These are phyloP conservation scores for Elsinoe australis DNA, from an alignment of 2,329 filamentous ascomycete species.

Conservation along the genomic window DNA sequence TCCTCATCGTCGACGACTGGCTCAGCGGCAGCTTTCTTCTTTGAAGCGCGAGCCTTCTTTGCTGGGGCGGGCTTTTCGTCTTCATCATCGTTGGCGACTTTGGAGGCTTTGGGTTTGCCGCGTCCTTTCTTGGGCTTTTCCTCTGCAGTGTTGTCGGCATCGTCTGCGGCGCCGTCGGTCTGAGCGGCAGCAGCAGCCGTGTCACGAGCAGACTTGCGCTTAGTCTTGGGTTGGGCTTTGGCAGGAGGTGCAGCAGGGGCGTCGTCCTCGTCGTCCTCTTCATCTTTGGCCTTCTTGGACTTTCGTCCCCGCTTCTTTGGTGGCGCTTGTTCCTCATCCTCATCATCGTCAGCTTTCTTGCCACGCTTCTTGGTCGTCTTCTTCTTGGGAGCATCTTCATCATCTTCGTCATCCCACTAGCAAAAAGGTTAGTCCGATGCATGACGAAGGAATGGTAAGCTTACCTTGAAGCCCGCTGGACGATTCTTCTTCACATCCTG, in stretches of 20 bases:
- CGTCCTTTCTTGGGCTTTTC: slow-evolving; percentile 16
- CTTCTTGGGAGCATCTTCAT: slow-evolving; percentile 22
- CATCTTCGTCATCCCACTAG: slow-evolving; percentile 23
- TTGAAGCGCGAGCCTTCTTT: slow-evolving; percentile 14
- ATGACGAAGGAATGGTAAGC: no score
- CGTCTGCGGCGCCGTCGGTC: background rate
- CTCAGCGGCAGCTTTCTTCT: slow-evolving; percentile 16
- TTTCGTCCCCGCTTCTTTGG: slow-evolving; percentile 24
- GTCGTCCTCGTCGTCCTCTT: slow-evolving; percentile 24
- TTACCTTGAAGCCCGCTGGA: slow-evolving; percentile 36
- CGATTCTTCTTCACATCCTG: slow-evolving; percentile 70
- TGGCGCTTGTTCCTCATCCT: slow-evolving; percentile 30
- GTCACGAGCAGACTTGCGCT: slow-evolving; percentile 25
- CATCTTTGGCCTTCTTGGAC: slow-evolving; percentile 24
- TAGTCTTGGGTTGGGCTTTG: slow-evolving; percentile 24
- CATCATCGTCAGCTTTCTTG: slow-evolving; percentile 33
- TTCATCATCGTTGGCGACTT: background rate
- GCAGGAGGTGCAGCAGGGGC: slow-evolving; percentile 21
- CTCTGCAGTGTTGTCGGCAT: slow-evolving; percentile 13
- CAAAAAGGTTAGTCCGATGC: slow-evolving; percentile 14
- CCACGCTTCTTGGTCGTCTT: slow-evolving; percentile 36
- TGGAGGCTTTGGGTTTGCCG: background rate
- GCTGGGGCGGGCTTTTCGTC: slow-evolving; percentile 7
- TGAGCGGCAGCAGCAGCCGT: slow-evolving; percentile 6
- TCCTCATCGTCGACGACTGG: slow-evolving; percentile 7